phyloP scores from a whole-genome alignment of 331 rosid species.

The Cydonia oblonga region DNA sequence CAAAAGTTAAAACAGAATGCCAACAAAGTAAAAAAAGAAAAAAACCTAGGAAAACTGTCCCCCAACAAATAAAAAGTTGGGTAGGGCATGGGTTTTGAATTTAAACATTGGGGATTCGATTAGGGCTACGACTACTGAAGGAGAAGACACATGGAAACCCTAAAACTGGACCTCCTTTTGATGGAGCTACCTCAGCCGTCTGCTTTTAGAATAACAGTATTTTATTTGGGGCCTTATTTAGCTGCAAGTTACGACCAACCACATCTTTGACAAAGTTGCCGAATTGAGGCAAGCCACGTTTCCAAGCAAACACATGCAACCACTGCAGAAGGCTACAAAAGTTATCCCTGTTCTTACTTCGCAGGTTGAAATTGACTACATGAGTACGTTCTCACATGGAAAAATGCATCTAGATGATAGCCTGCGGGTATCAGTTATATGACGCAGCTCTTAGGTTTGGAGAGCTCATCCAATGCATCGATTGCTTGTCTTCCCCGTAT shows the following conservation, averaged over 20 bases:
- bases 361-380: neutral
- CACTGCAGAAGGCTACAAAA: neutral
- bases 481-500: neutral
- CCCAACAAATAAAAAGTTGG: neutral
- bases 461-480: neutral
- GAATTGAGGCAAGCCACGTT: neutral
- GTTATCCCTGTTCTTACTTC: neutral
- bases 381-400: neutral
- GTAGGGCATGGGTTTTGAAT: conserved; percentile 2
- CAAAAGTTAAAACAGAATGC: neutral
- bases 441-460: neutral
- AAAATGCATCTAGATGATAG: neutral
- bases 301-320: neutral
- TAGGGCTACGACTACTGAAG: neutral
- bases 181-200: neutral
- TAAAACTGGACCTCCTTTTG: neutral
- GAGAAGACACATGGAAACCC: conserved; percentile 3
- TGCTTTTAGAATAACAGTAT: neutral
- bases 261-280: neutral
- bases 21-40: neutral
- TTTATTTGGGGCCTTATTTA: neutral
- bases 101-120: neutral
- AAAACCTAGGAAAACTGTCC: neutral
- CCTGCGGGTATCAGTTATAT: neutral
- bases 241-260: neutral